Conservation (phyloP, 768 basidiomycete genomes). For the Lentinus tigrinus region DNA sequence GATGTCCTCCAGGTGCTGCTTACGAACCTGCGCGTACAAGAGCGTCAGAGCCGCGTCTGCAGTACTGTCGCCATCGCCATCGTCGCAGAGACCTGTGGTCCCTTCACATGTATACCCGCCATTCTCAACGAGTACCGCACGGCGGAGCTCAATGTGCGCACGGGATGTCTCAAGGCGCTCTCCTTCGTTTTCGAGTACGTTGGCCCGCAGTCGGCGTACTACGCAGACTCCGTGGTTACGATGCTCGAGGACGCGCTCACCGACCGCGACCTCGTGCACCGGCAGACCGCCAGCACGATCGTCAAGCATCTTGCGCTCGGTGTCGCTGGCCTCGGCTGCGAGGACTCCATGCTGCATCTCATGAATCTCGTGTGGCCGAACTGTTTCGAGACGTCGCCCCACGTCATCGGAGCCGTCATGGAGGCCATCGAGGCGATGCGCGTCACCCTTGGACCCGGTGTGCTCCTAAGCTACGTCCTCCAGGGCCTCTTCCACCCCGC, state of each 20-base stretch:
- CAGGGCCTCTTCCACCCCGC: slow-evolving; percentile 98
- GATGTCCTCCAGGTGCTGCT: slow-evolving; percentile 94
- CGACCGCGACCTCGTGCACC: slow-evolving; percentile 96
- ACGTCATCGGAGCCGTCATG: slow-evolving; percentile 98
- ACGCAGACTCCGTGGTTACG: slow-evolving; percentile 94
- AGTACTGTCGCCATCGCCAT: slow-evolving; percentile 98
- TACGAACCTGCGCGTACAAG: slow-evolving; percentile 96
- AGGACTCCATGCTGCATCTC: slow-evolving; percentile 96
- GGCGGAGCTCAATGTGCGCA: slow-evolving; percentile 96
- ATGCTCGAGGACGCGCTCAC: slow-evolving; percentile 98
- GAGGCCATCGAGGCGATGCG: slow-evolving; percentile 98
- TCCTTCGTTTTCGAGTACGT: slow-evolving; percentile 99
- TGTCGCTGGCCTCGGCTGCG: slow-evolving; percentile 94
- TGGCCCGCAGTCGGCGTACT: slow-evolving; percentile 94
- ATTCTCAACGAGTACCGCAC: slow-evolving; percentile 99
- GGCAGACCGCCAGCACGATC: slow-evolving; percentile 97
- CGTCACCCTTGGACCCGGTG: slow-evolving; percentile 90
- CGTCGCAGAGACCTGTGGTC: slow-evolving; percentile 90
- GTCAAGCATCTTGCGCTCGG: slow-evolving; percentile 98
- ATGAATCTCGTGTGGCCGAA: slow-evolving; percentile 99
- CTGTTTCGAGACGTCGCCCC: slow-evolving; percentile 97
- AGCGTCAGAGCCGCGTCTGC: slow-evolving; percentile 98
- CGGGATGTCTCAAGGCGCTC: slow-evolving; percentile 96
- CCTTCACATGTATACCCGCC: slow-evolving; percentile 98
- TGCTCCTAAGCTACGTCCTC: slow-evolving; percentile 87